Percentiles rank a stretch among this genome's conserved stretches.
Conservation (phyloP, 768 basidiomycete species). For the Boletus subcaerulescens region DNA sequence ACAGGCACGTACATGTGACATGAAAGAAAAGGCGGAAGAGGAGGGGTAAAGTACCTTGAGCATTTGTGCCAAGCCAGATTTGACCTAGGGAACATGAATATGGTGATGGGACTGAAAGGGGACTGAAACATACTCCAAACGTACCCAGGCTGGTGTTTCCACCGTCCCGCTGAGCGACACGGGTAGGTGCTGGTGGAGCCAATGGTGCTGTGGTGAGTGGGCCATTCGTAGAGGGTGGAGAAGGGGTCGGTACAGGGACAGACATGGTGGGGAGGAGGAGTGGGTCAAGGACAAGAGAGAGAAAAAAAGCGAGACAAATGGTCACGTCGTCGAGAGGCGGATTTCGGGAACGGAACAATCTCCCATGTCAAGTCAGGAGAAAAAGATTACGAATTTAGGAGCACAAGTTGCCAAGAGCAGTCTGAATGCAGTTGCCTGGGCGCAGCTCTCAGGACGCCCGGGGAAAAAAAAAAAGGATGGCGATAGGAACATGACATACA, state of each 20-base stretch:
- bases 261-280: constrained; percentile 8
- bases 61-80: constrained; percentile 96
- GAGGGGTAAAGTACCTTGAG: constrained; percentile 58
- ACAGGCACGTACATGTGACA: neutral
- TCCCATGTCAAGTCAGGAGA: neutral
- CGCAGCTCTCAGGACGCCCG: neutral
- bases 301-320: neutral
- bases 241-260: constrained; percentile 5
- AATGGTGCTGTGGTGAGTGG: neutral
- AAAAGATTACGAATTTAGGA: constrained; percentile 2
- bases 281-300: neutral
- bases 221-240: constrained; percentile 2
- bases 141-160: constrained; percentile 63
- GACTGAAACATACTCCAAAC: constrained; percentile 52
- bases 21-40: neutral
- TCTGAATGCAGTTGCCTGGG: constrained; percentile 1
- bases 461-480: neutral
- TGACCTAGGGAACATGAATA: constrained; percentile 53
- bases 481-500: too few relatives aligned
- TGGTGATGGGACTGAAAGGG: neutral
- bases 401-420: neutral
- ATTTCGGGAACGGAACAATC: constrained; percentile 3
- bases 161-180: constrained; percentile 48
- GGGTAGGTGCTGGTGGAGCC: constrained; percentile 37
- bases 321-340: neutral